Base-by-base conservation (phyloP, 305 asterid species). In the Fraxinus dipetala region DNA sequence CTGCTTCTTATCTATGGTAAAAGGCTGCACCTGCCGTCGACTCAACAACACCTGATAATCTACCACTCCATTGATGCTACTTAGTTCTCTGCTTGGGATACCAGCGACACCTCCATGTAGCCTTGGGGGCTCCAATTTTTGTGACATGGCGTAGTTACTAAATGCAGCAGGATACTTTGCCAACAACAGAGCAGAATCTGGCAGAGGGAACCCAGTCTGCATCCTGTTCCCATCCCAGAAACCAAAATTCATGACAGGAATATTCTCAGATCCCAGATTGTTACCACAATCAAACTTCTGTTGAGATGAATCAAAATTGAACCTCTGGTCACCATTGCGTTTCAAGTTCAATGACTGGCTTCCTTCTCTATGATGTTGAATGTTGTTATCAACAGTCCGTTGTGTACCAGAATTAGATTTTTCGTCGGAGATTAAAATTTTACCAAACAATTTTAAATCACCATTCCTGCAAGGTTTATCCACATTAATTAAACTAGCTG, bases 361-460 rank as follows among this genome's bases (percentile, higher is more conserved):
- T 35, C 72, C 81, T 16, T 31, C 24, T 56, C 80, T 81, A 9
- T 54, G 65, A 73, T 76, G 79, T 56, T 77, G 89, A 76, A 63
- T 79, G 34, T 54, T 81, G 72, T 70, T 70, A 32, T 81, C 82
- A 9, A 81, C 87, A 67, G 67, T 81, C 34, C 18, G 80, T 63
- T 78, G 84, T 20, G 8, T 6, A 45, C 45, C 20, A 14, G 79
- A 81, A 81, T 80, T 86, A 67, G 87, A 65, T 70, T 84, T 87
- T 65, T 70, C 88, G 13, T 85, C 26, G 9, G 85, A 76, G 6
- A 85, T 78, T 24, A 90, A 86, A 84, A 90, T 90, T 81, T 90
- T 91, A 76, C 93, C 93, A 75, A 90, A 90, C 78, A 90, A 76
- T 83, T 87, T 90, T 35, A 90, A 86, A 84, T 90, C 90, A 20